A percentile compares a stretch with the other conserved stretches of the same genome.
Evolutionary conservation across 1,139 yeast species (phyloP).

Genomic region (Geotrichum bryndzae): DNA sequence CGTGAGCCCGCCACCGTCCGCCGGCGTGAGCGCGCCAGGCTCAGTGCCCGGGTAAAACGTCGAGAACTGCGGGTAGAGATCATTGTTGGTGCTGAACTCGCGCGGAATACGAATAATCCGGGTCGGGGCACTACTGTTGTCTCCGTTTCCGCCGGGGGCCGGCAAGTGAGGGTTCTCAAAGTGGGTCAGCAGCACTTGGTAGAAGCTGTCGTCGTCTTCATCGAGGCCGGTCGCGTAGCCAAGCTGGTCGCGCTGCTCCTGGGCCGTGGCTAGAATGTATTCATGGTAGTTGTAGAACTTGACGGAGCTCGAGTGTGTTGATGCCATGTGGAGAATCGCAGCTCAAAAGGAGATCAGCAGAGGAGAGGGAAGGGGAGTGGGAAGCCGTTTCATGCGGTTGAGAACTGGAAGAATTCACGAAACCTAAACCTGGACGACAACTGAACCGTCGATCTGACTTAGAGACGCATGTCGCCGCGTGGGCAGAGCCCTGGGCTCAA

Average conservation of each 20-base stretch:
- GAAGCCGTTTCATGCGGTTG: too few relatives aligned
- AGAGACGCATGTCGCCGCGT: too few relatives aligned
- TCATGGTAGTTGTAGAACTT: conserved; percentile 30
- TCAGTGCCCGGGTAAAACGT: conserved; percentile 55
- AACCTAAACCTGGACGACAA: too few relatives aligned
- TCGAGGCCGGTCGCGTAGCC: conserved; percentile 6
- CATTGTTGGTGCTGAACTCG: conserved; percentile 40
- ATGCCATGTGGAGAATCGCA: not conserved
- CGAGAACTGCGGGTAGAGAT: conserved; percentile 53
- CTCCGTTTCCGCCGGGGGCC: not conserved
- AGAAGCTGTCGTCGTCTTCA: not conserved
- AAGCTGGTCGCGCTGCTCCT: conserved; percentile 8
- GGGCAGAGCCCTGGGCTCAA: too few relatives aligned
- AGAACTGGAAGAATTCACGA: too few relatives aligned
- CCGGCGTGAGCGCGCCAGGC: conserved; percentile 48
- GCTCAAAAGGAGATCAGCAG: too few relatives aligned
- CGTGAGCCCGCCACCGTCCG: conserved; percentile 2
- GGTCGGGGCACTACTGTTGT: conserved; percentile 30
- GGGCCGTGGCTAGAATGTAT: conserved; percentile 18
- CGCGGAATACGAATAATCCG: conserved; percentile 59
- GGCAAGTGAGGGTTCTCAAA: conserved; percentile 16
- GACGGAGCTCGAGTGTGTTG: conserved; percentile 3
- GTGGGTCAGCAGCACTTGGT: conserved; percentile 17
- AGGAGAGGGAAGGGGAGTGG: too few relatives aligned
- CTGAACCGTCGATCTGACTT: too few relatives aligned